These are phyloP conservation scores for Kazachstania viticola DNA, from an alignment of 805 yeast genomes.

Conservation along the genomic window DNA sequence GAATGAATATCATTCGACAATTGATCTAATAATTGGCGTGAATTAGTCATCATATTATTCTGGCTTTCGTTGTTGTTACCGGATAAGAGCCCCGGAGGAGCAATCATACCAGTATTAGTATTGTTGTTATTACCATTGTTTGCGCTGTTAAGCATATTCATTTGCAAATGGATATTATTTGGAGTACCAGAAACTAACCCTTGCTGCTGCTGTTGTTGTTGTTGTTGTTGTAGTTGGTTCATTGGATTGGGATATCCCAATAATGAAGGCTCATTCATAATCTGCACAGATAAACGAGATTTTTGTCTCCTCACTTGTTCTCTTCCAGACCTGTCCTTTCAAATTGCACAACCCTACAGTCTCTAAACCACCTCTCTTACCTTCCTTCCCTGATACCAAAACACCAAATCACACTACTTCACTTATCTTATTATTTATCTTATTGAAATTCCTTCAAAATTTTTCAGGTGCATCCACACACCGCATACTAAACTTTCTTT, in stretches of 20 bases:
- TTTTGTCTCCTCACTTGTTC: too few relatives aligned
- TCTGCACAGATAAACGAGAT: too few relatives aligned
- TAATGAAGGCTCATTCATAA: slow-evolving; percentile 20
- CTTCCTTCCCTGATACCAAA: not conserved
- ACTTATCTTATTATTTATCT: too few relatives aligned
- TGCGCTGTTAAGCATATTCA: too few relatives aligned
- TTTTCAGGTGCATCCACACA: too few relatives aligned
- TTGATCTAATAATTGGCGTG: slow-evolving; percentile 16
- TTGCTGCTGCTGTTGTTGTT: not conserved
- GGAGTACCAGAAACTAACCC: slow-evolving; percentile 9
- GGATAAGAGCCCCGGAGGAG: slow-evolving; percentile 19
- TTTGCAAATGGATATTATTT: slow-evolving; percentile 5
- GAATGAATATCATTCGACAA: slow-evolving; percentile 3
- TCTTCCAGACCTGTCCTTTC: too few relatives aligned
- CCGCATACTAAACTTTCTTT: too few relatives aligned
- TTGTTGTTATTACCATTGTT: slow-evolving; percentile 4
- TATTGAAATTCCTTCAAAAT: too few relatives aligned
- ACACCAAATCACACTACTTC: not conserved
- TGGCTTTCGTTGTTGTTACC: slow-evolving; percentile 13
- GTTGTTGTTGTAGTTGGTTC: slow-evolving; percentile 1
- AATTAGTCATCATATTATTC: slow-evolving; percentile 30
- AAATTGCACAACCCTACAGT: too few relatives aligned
- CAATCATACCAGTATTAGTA: slow-evolving; percentile 5
- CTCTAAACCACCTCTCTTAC: not conserved
- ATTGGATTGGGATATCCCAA: slow-evolving; percentile 17